Evolutionary conservation across 1,139 yeast species (phyloP).

Genomic region (Eremothecium gossypii): DNA sequence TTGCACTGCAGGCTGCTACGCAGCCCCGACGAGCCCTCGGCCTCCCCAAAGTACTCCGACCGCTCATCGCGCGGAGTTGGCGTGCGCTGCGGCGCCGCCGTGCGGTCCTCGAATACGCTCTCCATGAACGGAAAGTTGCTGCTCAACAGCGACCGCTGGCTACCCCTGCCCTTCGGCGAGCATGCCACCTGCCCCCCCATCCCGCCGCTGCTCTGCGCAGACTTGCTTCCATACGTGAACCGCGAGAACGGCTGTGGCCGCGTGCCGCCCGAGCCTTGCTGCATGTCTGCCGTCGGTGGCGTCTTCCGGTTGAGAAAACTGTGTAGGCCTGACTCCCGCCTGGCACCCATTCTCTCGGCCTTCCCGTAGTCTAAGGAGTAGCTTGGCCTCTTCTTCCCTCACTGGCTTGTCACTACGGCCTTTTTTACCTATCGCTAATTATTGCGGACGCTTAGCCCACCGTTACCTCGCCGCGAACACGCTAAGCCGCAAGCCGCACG

Average conservation of each 20-base stretch:
- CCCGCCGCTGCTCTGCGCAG: neutral
- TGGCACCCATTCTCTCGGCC: too few species aligned
- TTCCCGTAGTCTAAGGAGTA: too few species aligned
- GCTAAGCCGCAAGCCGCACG: too few species aligned
- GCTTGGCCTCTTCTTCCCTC: too few species aligned
- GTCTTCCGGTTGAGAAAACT: neutral
- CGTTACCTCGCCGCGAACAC: too few species aligned
- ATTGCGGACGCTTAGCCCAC: too few species aligned
- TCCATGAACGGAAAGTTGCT: conserved; percentile 3
- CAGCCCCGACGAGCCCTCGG: conserved; percentile 15
- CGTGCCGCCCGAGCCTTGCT: neutral
- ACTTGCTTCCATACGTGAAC: conserved; percentile 1
- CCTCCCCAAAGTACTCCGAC: neutral
- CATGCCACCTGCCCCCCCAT: neutral
- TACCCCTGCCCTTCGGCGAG: neutral
- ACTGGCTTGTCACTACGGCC: too few species aligned
- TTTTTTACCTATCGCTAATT: too few species aligned
- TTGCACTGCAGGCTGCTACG: conserved; percentile 13
- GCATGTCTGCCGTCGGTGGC: conserved; percentile 2
- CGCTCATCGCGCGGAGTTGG: conserved; percentile 4
- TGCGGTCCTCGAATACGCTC: neutral
- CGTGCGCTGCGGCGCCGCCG: neutral
- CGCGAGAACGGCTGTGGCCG: conserved; percentile 2
- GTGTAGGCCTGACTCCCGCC: too few species aligned
- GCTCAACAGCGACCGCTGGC: neutral